Evolutionary conservation across 768 basidiomycete species (phyloP).

Genomic region (Gelatoporia subvermispora): DNA sequence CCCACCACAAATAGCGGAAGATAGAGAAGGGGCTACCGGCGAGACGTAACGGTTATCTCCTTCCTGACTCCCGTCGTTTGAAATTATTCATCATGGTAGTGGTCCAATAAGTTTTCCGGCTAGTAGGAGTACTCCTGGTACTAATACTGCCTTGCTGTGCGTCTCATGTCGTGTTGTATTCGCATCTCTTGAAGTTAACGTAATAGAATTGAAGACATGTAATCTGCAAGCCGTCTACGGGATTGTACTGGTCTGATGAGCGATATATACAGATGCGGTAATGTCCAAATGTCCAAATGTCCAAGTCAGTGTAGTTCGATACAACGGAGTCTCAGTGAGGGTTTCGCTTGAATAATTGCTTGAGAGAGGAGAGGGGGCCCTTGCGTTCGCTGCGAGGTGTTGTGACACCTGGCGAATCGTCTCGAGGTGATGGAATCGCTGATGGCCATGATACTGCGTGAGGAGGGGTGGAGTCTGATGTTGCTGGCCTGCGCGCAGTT

Average conservation of each 20-base stretch:
- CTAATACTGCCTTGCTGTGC: slow-evolving; percentile 19
- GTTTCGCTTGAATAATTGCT: slow-evolving; percentile 3
- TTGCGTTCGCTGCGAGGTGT: background rate
- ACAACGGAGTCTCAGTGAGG: background rate
- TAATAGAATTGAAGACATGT: slow-evolving; percentile 8
- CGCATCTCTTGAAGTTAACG: slow-evolving; percentile 19
- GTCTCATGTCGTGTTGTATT: slow-evolving; percentile 18
- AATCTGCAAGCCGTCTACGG: background rate
- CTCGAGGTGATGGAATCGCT: too few relatives aligned
- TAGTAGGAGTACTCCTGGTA: slow-evolving; percentile 8
- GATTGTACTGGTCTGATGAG: background rate
- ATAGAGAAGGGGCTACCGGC: background rate
- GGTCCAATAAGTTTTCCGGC: background rate
- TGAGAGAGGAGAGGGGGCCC: background rate
- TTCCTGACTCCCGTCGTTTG: background rate
- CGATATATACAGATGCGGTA: background rate
- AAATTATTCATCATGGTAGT: background rate
- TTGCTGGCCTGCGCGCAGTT: too few relatives aligned
- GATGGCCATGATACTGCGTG: too few relatives aligned
- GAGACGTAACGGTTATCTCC: background rate
- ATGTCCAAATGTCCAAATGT: background rate
- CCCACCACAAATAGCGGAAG: background rate
- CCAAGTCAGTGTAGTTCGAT: background rate
- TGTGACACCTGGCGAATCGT: background rate
- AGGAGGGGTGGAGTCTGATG: too few relatives aligned